Evolutionary conservation across 495 filamentous ascomycete species (phyloP), one percentile per base, ranked within the genome.

Genomic region (Podospora tetraspora): DNA sequence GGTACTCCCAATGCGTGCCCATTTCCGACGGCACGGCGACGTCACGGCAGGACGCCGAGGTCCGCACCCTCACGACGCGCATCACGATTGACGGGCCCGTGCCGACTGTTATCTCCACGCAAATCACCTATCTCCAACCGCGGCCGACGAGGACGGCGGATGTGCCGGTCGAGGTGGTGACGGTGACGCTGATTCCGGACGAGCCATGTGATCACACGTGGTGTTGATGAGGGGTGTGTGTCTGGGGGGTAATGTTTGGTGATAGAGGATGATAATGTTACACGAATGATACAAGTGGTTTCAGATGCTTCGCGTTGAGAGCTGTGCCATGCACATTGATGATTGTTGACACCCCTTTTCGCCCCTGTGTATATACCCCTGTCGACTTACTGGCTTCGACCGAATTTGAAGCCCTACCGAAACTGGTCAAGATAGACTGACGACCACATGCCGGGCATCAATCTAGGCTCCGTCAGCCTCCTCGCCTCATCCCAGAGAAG

Each of bases 1-100:
- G 69, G 69, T 76, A 74, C 63, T 66, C 67, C 22, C 74, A 76
- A 30, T 76, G 74, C 37, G 69, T 74, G 23, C 61, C 74, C 16
- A 62, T 64, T 12, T 67, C 65, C 8, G 32, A 23, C 5, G 58
- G 21, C 63, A 19, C 63, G 4, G 37, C 66, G n/a, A 37, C 56
- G 6, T 13, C 66, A 9, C 16, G n/a, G 6, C 23, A 16, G 16
- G n/a, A n/a, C n/a, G 61, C 67, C 34, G 62, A 59, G 61, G 66
- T 61, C 23, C 61, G 67, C 22, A 74, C 69, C 7, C 34, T 72
- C 19, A 74, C 70, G 52, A 74, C 74, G 43, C 62, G 67, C 25
- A 66, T 74, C 68, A 74, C 63, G 32, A 67, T 72, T 21, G 68
- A 67, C n/a, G 72, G 72, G n/a, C 64, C 67, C 21, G 59, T 25